Evolutionary conservation across 495 filamentous ascomycete species (phyloP), one percentile per base, ranked within the genome.

Genomic region (Bryoglossum gracile): DNA sequence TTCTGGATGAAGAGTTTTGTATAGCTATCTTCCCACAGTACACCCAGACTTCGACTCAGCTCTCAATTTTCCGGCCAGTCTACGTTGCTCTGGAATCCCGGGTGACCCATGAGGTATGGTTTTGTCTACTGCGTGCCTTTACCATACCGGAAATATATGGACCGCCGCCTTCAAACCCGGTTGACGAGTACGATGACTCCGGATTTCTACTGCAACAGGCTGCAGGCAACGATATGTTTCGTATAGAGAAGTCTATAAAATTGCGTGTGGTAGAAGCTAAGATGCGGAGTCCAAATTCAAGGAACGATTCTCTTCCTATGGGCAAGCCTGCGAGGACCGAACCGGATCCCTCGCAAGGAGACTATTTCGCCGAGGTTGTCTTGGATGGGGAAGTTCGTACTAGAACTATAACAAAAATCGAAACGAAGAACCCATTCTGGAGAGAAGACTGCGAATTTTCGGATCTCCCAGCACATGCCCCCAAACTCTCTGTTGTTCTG

Each of bases 101-200:
- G 16, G 83, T 95, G 1, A 68, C 92, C 5, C 95, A 92, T 60
- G 92, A 99, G 59, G 94, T 95, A 10, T 97, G 92, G 94, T 90
- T 95, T 61, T 92, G 95, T 6, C 73, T 99, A 21, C 61, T 99
- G 21, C 78, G 90, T 50, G 89, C 92, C 0, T 97, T 96, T 59
- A 87, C 92, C 1, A 86, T 94, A 40, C 94, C 94, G 8, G 91
- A 97, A 60, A 72, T 99, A 24, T 97, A 95, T 56, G 85, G 84
- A 9, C 65, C 65, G 22, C 63, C 64, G 9, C 65, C 66, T 13
- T 48, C 71, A 0, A 64, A 57, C 11, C 9, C 17, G 1, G 9
- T n/a, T 10, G 39, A 54, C 18, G 45, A 54, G 0, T 51, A 54
- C 6, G 65, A 73, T 18, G 54, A 72, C 32, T 50, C 65, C 4